Base-by-base conservation (phyloP, 2,329 filamentous ascomycete genomes). In the Chrysosporium queenslandicum region DNA sequence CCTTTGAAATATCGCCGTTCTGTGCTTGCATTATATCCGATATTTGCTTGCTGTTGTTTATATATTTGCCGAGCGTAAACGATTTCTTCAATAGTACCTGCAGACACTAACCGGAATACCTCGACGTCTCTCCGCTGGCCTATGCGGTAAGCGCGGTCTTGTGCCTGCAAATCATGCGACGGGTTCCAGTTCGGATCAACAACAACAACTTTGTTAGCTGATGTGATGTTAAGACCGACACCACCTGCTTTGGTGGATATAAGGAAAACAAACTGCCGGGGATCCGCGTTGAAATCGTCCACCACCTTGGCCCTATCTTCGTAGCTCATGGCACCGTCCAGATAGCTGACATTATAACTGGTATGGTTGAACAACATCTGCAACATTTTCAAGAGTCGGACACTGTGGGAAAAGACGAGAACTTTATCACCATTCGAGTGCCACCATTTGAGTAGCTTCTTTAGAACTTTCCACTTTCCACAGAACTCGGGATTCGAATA, bases 131-230 rank as follows among this genome's bases (percentile, higher is more conserved):
- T 79, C 0, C 80, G 82, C 68, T 98, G 92, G 0, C 92, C 92
- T 57, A 98, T 97, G 48, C 92, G 84, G 65, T 98, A 97, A 2
- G 92, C 92, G 48, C 92, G 82, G 64, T 98, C 92, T 68, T 98
- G 92, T 0, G 92, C 92, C 67, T 98, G 92, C 0, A 97, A 77
- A 62, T 98, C 92, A 59, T 92, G 91, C 1, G 87, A 81, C 0
- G 92, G 92, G 59, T 98, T 98, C 92, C 92, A 98, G 62, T 97
- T 92, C 0, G 92, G 92, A 65, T 97, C 92, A 45, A 97, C 83
- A 32, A 98, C 87, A 37, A 98, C 91, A 0, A 98, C 92, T 69
- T 97, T 97, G 70, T 98, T 98, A 1, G 92, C 92, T 1, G 88
- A 92, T 0, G 91, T 95, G 64, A 98, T 97, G 65, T 98, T 98